Evolutionary conservation across 1,284 basidiomycete species (phyloP), one percentile per base, ranked within the genome.

Genomic region (Phellinidium pouzarii): DNA sequence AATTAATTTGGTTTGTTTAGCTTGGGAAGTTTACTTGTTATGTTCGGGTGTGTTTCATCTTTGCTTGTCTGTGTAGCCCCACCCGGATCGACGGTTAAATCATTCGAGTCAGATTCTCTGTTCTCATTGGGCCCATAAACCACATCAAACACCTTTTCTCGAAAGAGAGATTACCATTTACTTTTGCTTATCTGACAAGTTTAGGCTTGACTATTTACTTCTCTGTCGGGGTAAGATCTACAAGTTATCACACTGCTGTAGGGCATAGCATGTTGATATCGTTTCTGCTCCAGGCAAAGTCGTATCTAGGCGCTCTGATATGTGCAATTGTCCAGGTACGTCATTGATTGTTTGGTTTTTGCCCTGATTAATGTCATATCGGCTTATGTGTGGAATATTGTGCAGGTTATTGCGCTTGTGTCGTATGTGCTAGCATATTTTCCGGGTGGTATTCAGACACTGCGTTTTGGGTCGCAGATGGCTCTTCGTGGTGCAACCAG

Each of bases 351-450:
- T 4, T 7, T 26, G 25, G 12, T 26, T 34, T 25, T 20, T 17
- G 23, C 23, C 20, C 23, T 40, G 27, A 40, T 37, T 31, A 22
- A 27, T 12, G 6, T 50, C 26, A 34, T 4, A 48, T 11, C 19
- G 20, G 46, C n/a, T 14, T 50, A 42, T n/a, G n/a, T n/a, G n/a
- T n/a, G n/a, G n/a, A n/a, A n/a, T n/a, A n/a, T n/a, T n/a, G n/a
- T n/a, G 1, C 65, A 90, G 79, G 80, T 94, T 37, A 71, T 87
- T 41, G 84, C 92, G 0, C 79, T 97, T 7, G 71, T 95, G 8
- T 78, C 86, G 11, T 97, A 96, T 63, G 78, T 96, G 7, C 74
- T 91, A 14, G 91, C 92, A 0, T 96, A 95, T 69, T 95, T 94
- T 69, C 91, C 92, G 3, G 92, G 92, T 9, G 92, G 87, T 7